Base-by-base conservation (phyloP, 805 yeast species). In the Schwanniomyces yamadae region DNA sequence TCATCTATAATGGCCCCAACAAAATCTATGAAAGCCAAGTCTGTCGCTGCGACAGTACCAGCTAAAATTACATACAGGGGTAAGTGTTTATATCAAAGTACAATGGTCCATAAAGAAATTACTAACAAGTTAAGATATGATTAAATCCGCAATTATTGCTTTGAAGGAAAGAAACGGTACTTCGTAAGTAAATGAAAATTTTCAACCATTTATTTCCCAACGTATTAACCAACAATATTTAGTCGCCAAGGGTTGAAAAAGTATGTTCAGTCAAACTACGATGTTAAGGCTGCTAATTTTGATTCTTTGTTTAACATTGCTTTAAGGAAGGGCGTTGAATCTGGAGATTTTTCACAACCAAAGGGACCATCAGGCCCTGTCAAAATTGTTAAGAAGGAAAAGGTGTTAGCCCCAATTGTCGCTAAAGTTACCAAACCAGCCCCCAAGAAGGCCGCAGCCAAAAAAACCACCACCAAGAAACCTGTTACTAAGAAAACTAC, bases 301-400 rank as follows among this genome's bases (percentile, higher is more conserved):
- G 95, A 86, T 58, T 63, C 80, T 32, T 76, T 79, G 53, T 84
- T 88, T 72, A 87, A 87, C 56, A 48, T 73, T 33, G 93, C 95
- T 17, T 69, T 87, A 53, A 81, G 82, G 69, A 82, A 78, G 59
- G 95, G 95, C 47, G 91, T 88, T 41, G 78, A 75, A 42, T 58
- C 78, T n/a, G 91, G 84, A 31, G 83, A 77, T 34, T 84, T 87
- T 47, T 58, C 73, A 30, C 95, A 85, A 66, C 95, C 95, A 57
- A 86, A 87, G 67, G 95, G 95, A 31, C 82, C 95, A 13, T 80
- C 95, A 9, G 95, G 95, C 33, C 86, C 95, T 31, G 77, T 86
- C 46, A 85, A 86, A 63, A 60, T 83, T 42, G 71, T 66, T 55
- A 77, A 77, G 66, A 59, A 66, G 50, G 66, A 53, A 29, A 47